Evolutionary conservation across 2,329 filamentous ascomycete species (phyloP), one percentile per base, ranked within the genome.

Genomic region (Aspergillus texensis): DNA sequence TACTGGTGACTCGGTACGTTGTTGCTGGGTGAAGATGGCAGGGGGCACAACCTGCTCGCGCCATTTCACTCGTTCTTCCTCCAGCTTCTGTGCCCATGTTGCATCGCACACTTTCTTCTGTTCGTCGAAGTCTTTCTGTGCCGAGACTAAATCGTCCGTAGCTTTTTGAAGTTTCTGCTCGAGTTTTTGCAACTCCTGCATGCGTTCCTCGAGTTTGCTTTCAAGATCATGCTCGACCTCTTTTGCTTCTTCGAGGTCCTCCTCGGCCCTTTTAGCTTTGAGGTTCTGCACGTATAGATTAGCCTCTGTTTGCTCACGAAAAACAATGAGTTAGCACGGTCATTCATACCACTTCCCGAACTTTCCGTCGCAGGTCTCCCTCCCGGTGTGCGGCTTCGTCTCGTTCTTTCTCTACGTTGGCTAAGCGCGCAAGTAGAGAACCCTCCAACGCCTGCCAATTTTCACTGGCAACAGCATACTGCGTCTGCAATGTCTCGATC

Each of bases 401-500:
- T 61, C 92, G 88, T 77, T 99, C 96, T 74, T 91, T 95, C 76
- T 99, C 95, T 11, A 98, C 82, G 57, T 83, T 89, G 4, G 89
- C 85, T 12, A 95, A 85, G 62, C 94, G 88, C 26, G 92, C 88
- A 57, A 94, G 86, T 36, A 99, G 80, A 2, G 92, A 96, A 11
- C 91, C 88, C 77, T 99, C 94, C 65, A 99, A 96, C 0, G 93
- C 92, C 74, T 97, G 94, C 95, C 96, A 99, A 71, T 99, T 99
- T 73, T 96, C 93, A 69, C 92, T 95, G 1, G 95, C 95, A 60
- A 96, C 89, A 0, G 93, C 89, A 78, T 99, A 97, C 76, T 99
- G 96, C 8, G 92, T 95, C 78, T 99, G 95, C 43, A 99, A 81
- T 0, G 92, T 97, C 80, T 99, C 95, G 60, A 99, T 91, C 78